Evolutionary conservation across 768 basidiomycete species (phyloP), one percentile per base, ranked within the genome.

Genomic region (Lentinula guzmanii): DNA sequence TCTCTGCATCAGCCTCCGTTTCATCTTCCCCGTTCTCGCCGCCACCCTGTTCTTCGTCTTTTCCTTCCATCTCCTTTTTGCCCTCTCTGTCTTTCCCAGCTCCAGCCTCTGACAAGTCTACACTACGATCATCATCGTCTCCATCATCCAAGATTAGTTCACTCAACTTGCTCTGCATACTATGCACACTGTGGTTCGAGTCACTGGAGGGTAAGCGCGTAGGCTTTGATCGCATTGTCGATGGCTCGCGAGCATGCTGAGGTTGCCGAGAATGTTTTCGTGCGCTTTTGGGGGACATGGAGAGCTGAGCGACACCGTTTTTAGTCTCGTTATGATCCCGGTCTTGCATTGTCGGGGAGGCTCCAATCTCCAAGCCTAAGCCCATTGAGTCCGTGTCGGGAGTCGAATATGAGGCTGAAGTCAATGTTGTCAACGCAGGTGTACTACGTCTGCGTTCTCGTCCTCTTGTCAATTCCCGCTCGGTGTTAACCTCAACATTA

Each of bases 211-310:
- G 72, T 33, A 79, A 63, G 55, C 76, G 77, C 62, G 46, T 21
- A 21, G 21, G 21, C 21, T 16, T 21, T 24, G 18, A 21, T 5
- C 46, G 46, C 21, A 18, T 48, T 48, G 42, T 16, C 11, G 46
- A 24, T 9, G 21, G 6, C 46, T 1, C 21, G 11, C 18, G 18
- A 48, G 46, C 4, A n/a, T 16, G 4, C 43, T n/a, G 43, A 7
- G n/a, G n/a, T 24, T 80, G 70, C 8, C 33, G 46, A 28, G 82
- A 70, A 59, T 81, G 76, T 48, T 73, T 69, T n/a, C 79, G 75
- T 3, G 81, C 82, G 51, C 75, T 74, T 68, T 78, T 82, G 0
- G 86, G 83, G 11, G 85, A 86, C 28, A 86, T 69, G 2, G 82
- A 77, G 34, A 86, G 68, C 80, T 83, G 86, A 3, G 78, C 62